These are phyloP conservation scores for Chimonanthus salicifolius DNA, from an alignment of 164 flowering plant genomes.

Conservation along the genomic window DNA sequence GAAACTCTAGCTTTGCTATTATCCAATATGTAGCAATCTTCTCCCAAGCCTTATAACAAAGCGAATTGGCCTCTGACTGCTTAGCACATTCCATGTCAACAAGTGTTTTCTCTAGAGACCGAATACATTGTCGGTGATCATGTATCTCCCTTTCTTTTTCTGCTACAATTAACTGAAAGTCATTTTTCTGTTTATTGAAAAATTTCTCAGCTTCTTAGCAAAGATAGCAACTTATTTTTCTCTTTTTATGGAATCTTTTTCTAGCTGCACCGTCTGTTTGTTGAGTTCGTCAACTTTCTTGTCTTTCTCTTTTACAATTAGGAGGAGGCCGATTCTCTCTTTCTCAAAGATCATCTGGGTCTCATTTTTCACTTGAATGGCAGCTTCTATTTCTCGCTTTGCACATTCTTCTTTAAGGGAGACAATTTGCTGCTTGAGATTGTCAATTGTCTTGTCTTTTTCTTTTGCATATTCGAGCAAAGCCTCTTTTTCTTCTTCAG, in stretches of 20 bases:
- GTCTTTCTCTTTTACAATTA: slow-evolving; percentile 22
- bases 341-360: too few relatives aligned
- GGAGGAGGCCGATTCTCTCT: too few relatives aligned
- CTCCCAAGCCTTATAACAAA: slow-evolving; percentile 19
- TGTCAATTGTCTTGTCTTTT: too few relatives aligned
- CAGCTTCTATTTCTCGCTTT: slow-evolving; percentile 13
- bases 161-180: slow-evolving; percentile 24
- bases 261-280: slow-evolving; percentile 12
- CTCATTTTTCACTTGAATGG: too few relatives aligned
- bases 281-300: slow-evolving; percentile 15
- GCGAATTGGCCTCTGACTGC: slow-evolving; percentile 13
- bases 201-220: slow-evolving; percentile 20
- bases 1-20: slow-evolving; percentile 18
- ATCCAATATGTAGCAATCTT: slow-evolving; percentile 6
- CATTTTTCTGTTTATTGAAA: slow-evolving; percentile 30
- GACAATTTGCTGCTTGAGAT: too few relatives aligned
- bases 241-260: slow-evolving; percentile 11
- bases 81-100: slow-evolving; percentile 20
- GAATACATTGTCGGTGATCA: slow-evolving; percentile 28
- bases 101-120: slow-evolving; percentile 35
- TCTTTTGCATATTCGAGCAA: slow-evolving; percentile 15
- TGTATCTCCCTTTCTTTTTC: slow-evolving; percentile 35
- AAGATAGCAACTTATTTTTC: slow-evolving; percentile 17
- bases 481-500: slow-evolving; percentile 22
- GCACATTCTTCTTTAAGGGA: slow-evolving; percentile 1